A percentile compares a stretch with the other conserved stretches of the same genome.
Conservation (phyloP, 345 rosid species). For the Pistacia integerrima region DNA sequence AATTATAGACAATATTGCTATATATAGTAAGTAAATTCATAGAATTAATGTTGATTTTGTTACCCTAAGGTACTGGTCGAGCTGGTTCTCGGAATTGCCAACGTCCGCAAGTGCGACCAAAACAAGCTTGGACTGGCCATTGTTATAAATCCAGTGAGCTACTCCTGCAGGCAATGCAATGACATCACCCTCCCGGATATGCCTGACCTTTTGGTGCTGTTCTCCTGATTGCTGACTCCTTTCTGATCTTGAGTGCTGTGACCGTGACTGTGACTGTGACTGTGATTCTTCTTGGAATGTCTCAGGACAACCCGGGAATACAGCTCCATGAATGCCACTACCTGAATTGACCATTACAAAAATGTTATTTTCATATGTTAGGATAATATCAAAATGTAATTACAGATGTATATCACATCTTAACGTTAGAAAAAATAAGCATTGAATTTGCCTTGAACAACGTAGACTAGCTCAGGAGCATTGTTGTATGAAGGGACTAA, state of each 20-base stretch:
- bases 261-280: constrained; percentile 15
- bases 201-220: constrained; percentile 39
- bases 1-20: not conserved
- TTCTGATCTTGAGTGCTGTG: not conserved
- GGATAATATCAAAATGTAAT: too few relatives aligned
- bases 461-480: constrained; percentile 41
- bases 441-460: constrained; percentile 36
- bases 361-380: too few relatives aligned
- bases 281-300: constrained; percentile 33
- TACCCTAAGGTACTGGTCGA: constrained; percentile 46
- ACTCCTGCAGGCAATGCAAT: constrained; percentile 47
- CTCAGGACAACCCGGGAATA: constrained; percentile 45
- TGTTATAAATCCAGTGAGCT: constrained; percentile 50
- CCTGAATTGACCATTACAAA: constrained; percentile 21
- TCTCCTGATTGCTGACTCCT: constrained; percentile 13
- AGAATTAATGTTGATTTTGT: not conserved
- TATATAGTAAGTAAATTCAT: not conserved
- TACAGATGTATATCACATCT: not conserved
- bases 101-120: constrained; percentile 36
- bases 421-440: too few relatives aligned
- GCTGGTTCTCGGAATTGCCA: constrained; percentile 45
- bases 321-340: constrained; percentile 35
- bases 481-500: constrained; percentile 44
- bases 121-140: constrained; percentile 37
- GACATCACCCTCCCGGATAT: constrained; percentile 41